A percentile compares a stretch with the other conserved stretches of the same genome.
phyloP scores from a whole-genome alignment of 768 basidiomycete genomes.

The Russula virescens region DNA sequence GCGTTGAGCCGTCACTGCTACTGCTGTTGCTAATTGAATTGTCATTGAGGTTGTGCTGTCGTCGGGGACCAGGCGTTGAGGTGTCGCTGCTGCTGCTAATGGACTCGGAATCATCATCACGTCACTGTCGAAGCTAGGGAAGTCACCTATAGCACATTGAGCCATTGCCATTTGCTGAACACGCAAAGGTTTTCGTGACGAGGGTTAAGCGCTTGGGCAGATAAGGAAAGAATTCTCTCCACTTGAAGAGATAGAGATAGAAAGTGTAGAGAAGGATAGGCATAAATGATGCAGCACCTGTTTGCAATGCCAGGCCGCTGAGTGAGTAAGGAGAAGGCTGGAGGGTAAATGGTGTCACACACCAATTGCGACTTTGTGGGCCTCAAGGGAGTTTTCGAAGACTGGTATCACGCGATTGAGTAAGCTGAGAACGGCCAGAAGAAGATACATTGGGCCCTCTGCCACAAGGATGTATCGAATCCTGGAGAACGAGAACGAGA shows the following conservation, averaged over 20 bases:
- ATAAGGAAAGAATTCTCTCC: slow-evolving; percentile 43
- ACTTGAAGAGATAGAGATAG: slow-evolving; percentile 56
- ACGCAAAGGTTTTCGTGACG: slow-evolving; percentile 40
- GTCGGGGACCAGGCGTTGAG: too few relatives aligned
- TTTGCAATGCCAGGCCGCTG: neutral
- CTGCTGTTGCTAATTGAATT: too few relatives aligned
- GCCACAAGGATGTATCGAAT: slow-evolving; percentile 52
- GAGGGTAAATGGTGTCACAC: slow-evolving; percentile 25
- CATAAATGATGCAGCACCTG: slow-evolving; percentile 53
- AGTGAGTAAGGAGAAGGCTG: neutral
- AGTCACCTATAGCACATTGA: too few relatives aligned
- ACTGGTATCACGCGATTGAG: slow-evolving; percentile 51
- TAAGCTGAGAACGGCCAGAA: slow-evolving; percentile 55
- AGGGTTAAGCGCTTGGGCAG: slow-evolving; percentile 47
- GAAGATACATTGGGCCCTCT: slow-evolving; percentile 58
- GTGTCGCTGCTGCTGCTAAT: too few relatives aligned
- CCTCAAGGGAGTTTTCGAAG: slow-evolving; percentile 39
- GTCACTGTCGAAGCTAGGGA: too few relatives aligned
- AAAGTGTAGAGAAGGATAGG: slow-evolving; percentile 59
- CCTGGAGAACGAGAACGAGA: slow-evolving; percentile 32
- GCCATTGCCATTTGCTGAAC: too few relatives aligned
- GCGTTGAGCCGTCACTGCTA: too few relatives aligned
- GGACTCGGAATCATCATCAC: too few relatives aligned
- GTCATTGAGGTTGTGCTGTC: too few relatives aligned
- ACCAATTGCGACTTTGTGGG: slow-evolving; percentile 55